Conservation (phyloP, 306 rosid genomes). For the Glycine soja region DNA sequence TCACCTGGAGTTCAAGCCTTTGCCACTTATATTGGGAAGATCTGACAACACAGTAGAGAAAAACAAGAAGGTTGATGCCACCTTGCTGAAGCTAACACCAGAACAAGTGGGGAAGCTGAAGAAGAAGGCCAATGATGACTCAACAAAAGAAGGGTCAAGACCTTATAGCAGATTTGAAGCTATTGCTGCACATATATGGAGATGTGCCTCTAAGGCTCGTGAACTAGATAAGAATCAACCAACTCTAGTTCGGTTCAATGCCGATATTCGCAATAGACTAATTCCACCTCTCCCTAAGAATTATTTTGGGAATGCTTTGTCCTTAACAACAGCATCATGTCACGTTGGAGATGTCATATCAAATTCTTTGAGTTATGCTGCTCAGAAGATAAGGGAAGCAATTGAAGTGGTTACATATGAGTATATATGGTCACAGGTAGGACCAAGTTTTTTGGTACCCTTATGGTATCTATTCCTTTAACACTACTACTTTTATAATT, state of each 20-base stretch:
- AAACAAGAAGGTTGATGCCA: background rate
- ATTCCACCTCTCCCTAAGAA: slow-evolving; percentile 5
- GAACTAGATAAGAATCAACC: background rate
- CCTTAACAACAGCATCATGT: background rate
- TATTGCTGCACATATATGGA: background rate
- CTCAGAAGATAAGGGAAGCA: background rate
- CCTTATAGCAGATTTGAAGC: slow-evolving; percentile 33
- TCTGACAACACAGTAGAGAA: background rate
- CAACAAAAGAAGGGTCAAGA: background rate
- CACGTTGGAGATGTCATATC: background rate
- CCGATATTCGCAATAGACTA: background rate
- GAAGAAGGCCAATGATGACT: slow-evolving; percentile 7
- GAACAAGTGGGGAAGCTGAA: slow-evolving; percentile 30
- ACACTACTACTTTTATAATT: background rate
- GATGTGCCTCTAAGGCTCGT: slow-evolving; percentile 1
- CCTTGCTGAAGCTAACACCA: background rate
- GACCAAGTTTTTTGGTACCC: background rate
- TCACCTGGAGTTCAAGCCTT: slow-evolving; percentile 30
- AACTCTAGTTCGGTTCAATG: background rate
- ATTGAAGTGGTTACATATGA: background rate
- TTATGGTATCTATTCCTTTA: background rate
- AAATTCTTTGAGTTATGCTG: background rate
- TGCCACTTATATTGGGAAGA: slow-evolving; percentile 30
- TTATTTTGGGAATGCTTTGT: background rate
- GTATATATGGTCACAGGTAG: background rate